Base-by-base conservation (phyloP, 768 basidiomycete genomes). In the Peribolospora baueri region DNA sequence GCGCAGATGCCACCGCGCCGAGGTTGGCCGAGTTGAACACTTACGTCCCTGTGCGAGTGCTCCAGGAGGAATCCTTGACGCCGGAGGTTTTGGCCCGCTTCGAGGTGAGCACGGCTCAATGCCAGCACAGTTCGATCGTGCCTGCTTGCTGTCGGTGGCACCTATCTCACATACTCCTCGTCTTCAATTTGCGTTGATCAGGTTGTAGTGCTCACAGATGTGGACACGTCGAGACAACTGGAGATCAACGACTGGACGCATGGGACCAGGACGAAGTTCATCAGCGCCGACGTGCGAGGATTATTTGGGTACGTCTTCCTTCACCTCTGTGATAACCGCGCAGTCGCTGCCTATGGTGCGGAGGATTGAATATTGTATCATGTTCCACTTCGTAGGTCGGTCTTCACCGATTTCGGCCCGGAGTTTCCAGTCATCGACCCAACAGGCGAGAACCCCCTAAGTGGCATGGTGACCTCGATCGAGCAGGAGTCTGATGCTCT, bases 191-290 rank as follows among this genome's bases (percentile, higher is more conserved):
- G 46, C 57, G 51, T 49, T 58, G 48, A 56, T 47, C 62, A 87
- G 87, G 86, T 81, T 56, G 81, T 98, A 42, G 87, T 97, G 38
- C 73, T 97, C 48, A 86, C 84, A 60, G 81, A 82, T 43, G 77
- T 73, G 3, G 67, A 84, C 7, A 73, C 81, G 57, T 73, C 73
- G 57, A 85, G 87, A 65, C 90, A 91, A 66, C 66, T 97, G 45
- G 84, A 91, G 67, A 87, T 98, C 66, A 84, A 98, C 67, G 83
- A 87, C 56, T 98, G 84, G 80, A 86, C 88, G 10, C 87, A 88
- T 65, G 66, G 73, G 57, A 83, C 90, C 63, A 83, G 81, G 8
- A 78, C 97, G 52, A 80, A 81, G 65, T 97, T 98, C 71, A 81
- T 93, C 62, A 71, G 87, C 52, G 79, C 91, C 14, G 86, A 87